These are phyloP conservation scores for Halenospora varia DNA, from an alignment of 495 filamentous ascomycete species.

Conservation along the genomic window DNA sequence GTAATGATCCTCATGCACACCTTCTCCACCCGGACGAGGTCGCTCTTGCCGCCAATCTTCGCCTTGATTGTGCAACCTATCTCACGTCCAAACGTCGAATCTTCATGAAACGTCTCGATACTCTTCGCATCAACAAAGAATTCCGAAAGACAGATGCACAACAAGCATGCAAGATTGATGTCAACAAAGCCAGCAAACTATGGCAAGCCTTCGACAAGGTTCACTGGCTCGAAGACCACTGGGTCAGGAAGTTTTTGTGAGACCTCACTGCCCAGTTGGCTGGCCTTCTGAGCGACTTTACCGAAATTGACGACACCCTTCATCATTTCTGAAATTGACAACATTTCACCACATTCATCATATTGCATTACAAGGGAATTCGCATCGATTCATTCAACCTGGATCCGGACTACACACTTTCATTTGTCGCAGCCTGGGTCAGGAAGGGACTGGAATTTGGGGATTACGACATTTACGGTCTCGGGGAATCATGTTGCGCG, in stretches of 20 bases:
- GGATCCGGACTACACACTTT: conserved; percentile 17
- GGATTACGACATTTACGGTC: neutral
- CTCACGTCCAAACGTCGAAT: conserved; percentile 93
- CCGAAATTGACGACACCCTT: neutral
- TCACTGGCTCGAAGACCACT: conserved; percentile 71
- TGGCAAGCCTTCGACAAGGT: conserved; percentile 90
- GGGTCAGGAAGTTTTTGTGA: conserved; percentile 15
- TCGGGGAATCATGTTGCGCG: conserved; percentile 6
- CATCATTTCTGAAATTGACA: conserved; percentile 11
- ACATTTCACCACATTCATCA: neutral
- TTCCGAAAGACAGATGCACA: conserved; percentile 98
- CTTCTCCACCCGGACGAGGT: conserved; percentile 80
- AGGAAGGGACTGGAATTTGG: conserved; percentile 1
- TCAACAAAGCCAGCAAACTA: conserved; percentile 96
- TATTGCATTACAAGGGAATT: conserved; percentile 20
- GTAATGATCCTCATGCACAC: conserved; percentile 69
- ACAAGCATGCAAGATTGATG: conserved; percentile 95
- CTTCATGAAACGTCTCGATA: conserved; percentile 71
- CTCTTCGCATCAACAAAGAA: conserved; percentile 68
- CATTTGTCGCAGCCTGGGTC: conserved; percentile 21
- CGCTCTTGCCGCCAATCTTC: conserved; percentile 70
- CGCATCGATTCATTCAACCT: conserved; percentile 22
- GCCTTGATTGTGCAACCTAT: conserved; percentile 87
- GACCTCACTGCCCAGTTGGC: neutral
- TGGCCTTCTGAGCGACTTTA: neutral